A percentile compares a stretch with the other conserved stretches of the same genome.
Conservation (phyloP, 1,139 yeast genomes). For the Candida anutae region DNA sequence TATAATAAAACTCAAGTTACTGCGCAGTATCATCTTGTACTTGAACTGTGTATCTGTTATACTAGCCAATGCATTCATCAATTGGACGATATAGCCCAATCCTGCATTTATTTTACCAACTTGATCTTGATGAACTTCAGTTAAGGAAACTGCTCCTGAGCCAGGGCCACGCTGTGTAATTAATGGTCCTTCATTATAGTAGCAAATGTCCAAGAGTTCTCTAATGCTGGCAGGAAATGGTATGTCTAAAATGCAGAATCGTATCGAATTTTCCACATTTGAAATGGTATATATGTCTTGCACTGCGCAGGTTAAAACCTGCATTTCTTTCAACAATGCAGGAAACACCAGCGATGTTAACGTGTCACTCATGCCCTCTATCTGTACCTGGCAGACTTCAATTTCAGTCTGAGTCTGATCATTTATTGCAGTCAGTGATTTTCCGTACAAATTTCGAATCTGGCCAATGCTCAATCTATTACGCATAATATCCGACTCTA, state of each 20-base stretch:
- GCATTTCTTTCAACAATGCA: slow-evolving; percentile 13
- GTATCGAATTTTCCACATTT: slow-evolving; percentile 14
- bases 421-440: slow-evolving; percentile 10
- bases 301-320: slow-evolving; percentile 11
- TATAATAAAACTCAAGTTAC: slow-evolving; percentile 17
- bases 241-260: slow-evolving; percentile 27
- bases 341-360: slow-evolving; percentile 15
- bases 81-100: slow-evolving; percentile 22
- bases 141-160: slow-evolving; percentile 1
- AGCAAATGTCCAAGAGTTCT: slow-evolving; percentile 24
- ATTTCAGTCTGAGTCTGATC: slow-evolving; percentile 16
- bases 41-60: slow-evolving; percentile 20
- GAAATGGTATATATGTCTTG: slow-evolving; percentile 22
- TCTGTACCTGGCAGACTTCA: slow-evolving; percentile 22
- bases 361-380: slow-evolving; percentile 20
- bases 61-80: slow-evolving; percentile 17
- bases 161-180: slow-evolving; percentile 4
- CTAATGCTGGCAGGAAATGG: slow-evolving; percentile 29
- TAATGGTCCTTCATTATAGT: slow-evolving; percentile 13
- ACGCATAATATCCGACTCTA: slow-evolving; percentile 19
- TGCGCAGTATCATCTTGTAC: slow-evolving; percentile 20
- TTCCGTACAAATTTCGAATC: slow-evolving; percentile 11
- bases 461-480: slow-evolving; percentile 19
- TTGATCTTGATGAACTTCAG: slow-evolving; percentile 6
- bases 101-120: slow-evolving; percentile 26